These are phyloP conservation scores for Wickerhamomyces canadensis DNA, from an alignment of 805 yeast genomes.

Conservation along the genomic window DNA sequence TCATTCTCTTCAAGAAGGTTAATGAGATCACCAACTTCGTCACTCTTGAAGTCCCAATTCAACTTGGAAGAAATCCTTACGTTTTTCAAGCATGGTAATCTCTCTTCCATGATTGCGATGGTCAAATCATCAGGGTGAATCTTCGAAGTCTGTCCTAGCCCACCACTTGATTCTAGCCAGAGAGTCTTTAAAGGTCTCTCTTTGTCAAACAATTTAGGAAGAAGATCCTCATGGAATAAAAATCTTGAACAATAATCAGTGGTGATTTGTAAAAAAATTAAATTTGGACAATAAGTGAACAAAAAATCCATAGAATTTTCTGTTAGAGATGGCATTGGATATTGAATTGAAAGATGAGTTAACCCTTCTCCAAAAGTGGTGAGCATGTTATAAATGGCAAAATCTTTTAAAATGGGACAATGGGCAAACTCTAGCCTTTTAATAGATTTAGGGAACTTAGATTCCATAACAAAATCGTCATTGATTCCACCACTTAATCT, in stretches of 20 bases:
- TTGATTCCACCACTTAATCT: slow-evolving; percentile 88
- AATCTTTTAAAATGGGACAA: slow-evolving; percentile 73
- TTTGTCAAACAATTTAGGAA: slow-evolving; percentile 18
- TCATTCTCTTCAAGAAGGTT: slow-evolving; percentile 66
- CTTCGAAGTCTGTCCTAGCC: slow-evolving; percentile 76
- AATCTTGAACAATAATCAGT: slow-evolving; percentile 68
- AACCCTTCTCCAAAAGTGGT: slow-evolving; percentile 62
- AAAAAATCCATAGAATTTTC: slow-evolving; percentile 68
- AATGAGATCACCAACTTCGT: slow-evolving; percentile 57
- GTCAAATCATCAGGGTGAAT: slow-evolving; percentile 87
- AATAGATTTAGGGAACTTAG: slow-evolving; percentile 70
- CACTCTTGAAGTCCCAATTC: slow-evolving; percentile 77
- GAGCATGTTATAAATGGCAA: slow-evolving; percentile 57
- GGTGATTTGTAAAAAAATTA: slow-evolving; percentile 56
- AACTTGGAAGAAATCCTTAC: slow-evolving; percentile 67
- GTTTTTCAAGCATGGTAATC: slow-evolving; percentile 62
- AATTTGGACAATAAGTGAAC: slow-evolving; percentile 71
- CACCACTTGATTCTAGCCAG: slow-evolving; percentile 79
- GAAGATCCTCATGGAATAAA: slow-evolving; percentile 43
- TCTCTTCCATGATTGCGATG: slow-evolving; percentile 71
- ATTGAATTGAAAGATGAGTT: slow-evolving; percentile 59
- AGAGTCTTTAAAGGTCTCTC: slow-evolving; percentile 53
- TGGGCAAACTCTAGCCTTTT: slow-evolving; percentile 74
- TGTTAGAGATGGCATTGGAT: slow-evolving; percentile 82
- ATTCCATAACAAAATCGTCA: slow-evolving; percentile 64